Conservation (phyloP, 805 yeast genomes). For the Candida patagonica region DNA sequence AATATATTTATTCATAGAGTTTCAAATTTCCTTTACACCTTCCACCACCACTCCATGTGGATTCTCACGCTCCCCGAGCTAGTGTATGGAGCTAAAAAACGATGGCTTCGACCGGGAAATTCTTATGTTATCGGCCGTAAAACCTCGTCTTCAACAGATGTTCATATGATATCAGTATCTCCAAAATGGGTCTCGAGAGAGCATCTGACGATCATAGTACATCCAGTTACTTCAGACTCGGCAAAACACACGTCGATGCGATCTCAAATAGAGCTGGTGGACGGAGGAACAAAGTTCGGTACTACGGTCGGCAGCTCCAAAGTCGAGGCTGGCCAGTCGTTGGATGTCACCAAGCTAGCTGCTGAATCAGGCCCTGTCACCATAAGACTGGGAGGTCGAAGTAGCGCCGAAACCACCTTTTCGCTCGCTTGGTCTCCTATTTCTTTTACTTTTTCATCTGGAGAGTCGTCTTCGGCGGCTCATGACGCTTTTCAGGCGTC, state of each 20-base stretch:
- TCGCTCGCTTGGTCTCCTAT: slow-evolving; percentile 21
- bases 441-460: slow-evolving; percentile 20
- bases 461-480: slow-evolving; percentile 10
- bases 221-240: slow-evolving; percentile 6
- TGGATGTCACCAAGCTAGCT: neutral
- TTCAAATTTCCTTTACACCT: neutral
- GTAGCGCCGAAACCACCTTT: slow-evolving; percentile 12
- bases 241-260: slow-evolving; percentile 14
- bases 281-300: slow-evolving; percentile 23
- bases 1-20: neutral
- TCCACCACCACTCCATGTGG: slow-evolving; percentile 12
- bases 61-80: slow-evolving; percentile 8
- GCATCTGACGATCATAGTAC: slow-evolving; percentile 18
- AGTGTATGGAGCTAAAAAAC: slow-evolving; percentile 7
- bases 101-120: slow-evolving; percentile 23
- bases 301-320: slow-evolving; percentile 10
- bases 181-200: slow-evolving; percentile 21
- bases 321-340: slow-evolving; percentile 5
- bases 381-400: slow-evolving; percentile 17
- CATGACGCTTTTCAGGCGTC: slow-evolving; percentile 13
- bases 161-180: neutral
- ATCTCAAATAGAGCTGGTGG: slow-evolving; percentile 15
- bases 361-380: slow-evolving; percentile 2
- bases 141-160: neutral
- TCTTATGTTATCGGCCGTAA: slow-evolving; percentile 12